A percentile compares a stretch with the other conserved stretches of the same genome.
Conservation (phyloP, 2,329 filamentous ascomycete species). For the Orbilia oligospora region DNA sequence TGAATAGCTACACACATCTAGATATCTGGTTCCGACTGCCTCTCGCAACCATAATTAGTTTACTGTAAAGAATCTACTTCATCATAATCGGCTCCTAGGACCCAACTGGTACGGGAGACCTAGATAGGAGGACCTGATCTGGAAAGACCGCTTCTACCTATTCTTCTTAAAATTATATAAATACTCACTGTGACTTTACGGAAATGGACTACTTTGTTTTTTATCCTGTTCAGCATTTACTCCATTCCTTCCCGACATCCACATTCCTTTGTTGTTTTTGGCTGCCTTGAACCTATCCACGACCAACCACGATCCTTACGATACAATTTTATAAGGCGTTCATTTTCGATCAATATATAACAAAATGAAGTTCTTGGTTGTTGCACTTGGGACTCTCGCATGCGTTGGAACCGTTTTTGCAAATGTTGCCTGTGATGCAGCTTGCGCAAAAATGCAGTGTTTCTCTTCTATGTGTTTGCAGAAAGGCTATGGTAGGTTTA, state of each 20-base stretch:
- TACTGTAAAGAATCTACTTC: not conserved
- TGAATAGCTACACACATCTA: not conserved
- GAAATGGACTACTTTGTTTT: slow-evolving; percentile 12
- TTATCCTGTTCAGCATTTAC: slow-evolving; percentile 8
- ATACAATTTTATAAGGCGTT: not conserved
- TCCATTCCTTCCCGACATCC: not conserved
- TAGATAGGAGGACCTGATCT: not conserved
- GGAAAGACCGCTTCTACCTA: not conserved
- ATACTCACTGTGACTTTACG: not conserved
- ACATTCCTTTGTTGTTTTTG: slow-evolving; percentile 17
- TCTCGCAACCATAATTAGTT: not conserved
- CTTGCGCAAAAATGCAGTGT: slow-evolving; percentile 44
- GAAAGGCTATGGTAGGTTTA: slow-evolving; percentile 21
- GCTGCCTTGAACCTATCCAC: not conserved
- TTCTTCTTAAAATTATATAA: not conserved
- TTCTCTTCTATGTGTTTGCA: slow-evolving; percentile 28
- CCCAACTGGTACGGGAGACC: not conserved
- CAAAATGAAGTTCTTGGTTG: slow-evolving; percentile 49
- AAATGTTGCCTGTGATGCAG: slow-evolving; percentile 24
- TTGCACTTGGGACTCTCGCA: slow-evolving; percentile 21
- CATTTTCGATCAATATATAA: not conserved
- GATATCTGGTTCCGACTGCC: slow-evolving; percentile 10
- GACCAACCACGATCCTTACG: not conserved
- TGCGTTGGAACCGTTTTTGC: slow-evolving; percentile 25
- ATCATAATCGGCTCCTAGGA: not conserved